Evolutionary conservation across 2,329 filamentous ascomycete species (phyloP).

Genomic region (Penicillium sp.): DNA sequence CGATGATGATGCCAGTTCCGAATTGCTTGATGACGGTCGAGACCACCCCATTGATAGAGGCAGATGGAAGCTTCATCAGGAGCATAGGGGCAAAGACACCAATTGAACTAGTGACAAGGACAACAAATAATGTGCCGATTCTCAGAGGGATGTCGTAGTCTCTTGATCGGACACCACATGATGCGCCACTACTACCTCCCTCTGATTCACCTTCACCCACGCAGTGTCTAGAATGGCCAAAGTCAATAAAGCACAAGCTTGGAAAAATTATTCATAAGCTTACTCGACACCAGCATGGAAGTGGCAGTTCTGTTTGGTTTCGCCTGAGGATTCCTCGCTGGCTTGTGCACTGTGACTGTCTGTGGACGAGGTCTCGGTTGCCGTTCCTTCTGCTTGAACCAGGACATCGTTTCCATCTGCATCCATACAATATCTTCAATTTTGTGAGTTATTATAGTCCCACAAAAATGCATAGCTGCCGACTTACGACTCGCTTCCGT

Average conservation of each 20-base stretch:
- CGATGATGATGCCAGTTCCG: slow-evolving; percentile 40
- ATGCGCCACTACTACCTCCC: slow-evolving; percentile 23
- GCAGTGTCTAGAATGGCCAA: slow-evolving; percentile 47
- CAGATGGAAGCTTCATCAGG: slow-evolving; percentile 56
- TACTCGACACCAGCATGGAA: slow-evolving; percentile 74
- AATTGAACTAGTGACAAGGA: slow-evolving; percentile 65
- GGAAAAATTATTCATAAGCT: slow-evolving; percentile 27
- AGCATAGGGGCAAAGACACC: slow-evolving; percentile 68
- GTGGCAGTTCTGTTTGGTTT: slow-evolving; percentile 57
- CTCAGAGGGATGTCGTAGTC: slow-evolving; percentile 67
- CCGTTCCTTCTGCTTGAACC: slow-evolving; percentile 39
- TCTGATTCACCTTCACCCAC: slow-evolving; percentile 49
- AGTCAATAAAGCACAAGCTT: slow-evolving; percentile 1
- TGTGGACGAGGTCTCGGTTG: slow-evolving; percentile 11
- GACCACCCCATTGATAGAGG: slow-evolving; percentile 46
- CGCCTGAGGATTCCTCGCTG: slow-evolving; percentile 27
- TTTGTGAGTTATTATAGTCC: not conserved
- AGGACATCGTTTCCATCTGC: slow-evolving; percentile 60
- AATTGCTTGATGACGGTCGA: slow-evolving; percentile 66
- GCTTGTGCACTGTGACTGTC: slow-evolving; percentile 19
- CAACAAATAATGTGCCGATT: slow-evolving; percentile 69
- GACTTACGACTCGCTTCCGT: slow-evolving; percentile 55
- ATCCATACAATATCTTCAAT: slow-evolving; percentile 59
- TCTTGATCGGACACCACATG: slow-evolving; percentile 50
- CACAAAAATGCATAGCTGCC: not conserved